Evolutionary conservation across 495 filamentous ascomycete genomes (phyloP), one percentile per base, ranked within the genome.

Genomic region (Chaetomium fimeti): DNA sequence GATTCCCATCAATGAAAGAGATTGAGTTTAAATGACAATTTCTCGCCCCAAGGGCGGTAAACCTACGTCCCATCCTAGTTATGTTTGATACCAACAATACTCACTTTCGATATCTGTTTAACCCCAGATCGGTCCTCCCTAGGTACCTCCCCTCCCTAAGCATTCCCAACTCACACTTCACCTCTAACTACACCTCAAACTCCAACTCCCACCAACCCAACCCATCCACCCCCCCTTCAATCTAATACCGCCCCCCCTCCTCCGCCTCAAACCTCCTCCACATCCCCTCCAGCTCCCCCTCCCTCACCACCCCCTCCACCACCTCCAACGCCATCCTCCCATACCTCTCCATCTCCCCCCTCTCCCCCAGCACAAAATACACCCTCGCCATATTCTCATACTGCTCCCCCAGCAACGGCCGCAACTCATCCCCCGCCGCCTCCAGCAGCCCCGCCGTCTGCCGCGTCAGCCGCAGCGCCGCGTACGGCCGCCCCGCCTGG

Each of bases 351-450:
- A 76, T 72, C 43, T 69, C 77, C 67, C 73, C 57, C 63, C 9
- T 66, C 40, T 80, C 75, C 24, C 66, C 48, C 32, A 73, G 52
- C 32, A 75, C 72, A 66, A 66, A 80, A 64, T 74, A 80, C 12
- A 78, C 63, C 22, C 76, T 66, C 45, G 74, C 76, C 55, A 80
- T 62, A 51, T 77, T 76, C 64, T 78, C 77, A 47, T 76, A 78
- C 56, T 76, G 75, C 60, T 77, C 75, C 3, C 69, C 61, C 45
- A 72, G 72, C 57, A 76, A 57, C 7, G 72, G 72, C 20, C 70
- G 69, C 27, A 79, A 70, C 24, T 74, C 71, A 58, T 78, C 76
- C 7, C 60, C 48, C 3, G 32, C 32, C 32, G 1, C 32, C 32
- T 36, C 32, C 52, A 78, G 67, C 43, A 78, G 69, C 22, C 68